A percentile compares a stretch with the other conserved stretches of the same genome.
phyloP scores from a whole-genome alignment of 2,329 filamentous ascomycete species.

The Aotearoamyces nothofagi region DNA sequence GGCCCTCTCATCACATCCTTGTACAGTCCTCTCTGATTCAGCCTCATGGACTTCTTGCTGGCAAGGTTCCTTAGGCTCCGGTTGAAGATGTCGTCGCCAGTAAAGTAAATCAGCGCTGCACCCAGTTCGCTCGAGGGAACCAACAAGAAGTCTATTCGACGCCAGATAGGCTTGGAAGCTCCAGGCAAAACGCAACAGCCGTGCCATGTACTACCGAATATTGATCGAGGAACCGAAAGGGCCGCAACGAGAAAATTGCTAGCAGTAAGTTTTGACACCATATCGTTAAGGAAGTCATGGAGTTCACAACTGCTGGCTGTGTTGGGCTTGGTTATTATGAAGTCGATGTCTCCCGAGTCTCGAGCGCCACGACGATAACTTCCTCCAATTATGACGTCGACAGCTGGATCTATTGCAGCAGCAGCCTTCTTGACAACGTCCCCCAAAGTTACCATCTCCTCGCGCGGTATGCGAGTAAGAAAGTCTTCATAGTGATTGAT shows the following conservation, averaged over 20 bases:
- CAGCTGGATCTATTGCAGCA: constrained; percentile 39
- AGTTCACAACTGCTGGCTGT: constrained; percentile 40
- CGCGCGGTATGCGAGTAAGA: constrained; percentile 59
- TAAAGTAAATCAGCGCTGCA: constrained; percentile 86
- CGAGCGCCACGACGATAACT: constrained; percentile 71
- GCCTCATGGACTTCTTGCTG: constrained; percentile 62
- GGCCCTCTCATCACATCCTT: constrained; percentile 48
- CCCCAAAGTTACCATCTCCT: constrained; percentile 58
- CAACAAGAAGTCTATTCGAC: constrained; percentile 71
- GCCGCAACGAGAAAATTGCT: constrained; percentile 53
- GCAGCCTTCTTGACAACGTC: constrained; percentile 45
- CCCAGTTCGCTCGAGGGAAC: constrained; percentile 70
- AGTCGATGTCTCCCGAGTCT: constrained; percentile 69
- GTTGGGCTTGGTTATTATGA: constrained; percentile 59
- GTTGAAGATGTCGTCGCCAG: constrained; percentile 91
- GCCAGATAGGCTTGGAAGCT: constrained; percentile 41
- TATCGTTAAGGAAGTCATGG: constrained; percentile 40
- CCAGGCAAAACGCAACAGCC: constrained; percentile 62
- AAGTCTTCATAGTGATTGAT: constrained; percentile 72
- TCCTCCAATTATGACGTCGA: constrained; percentile 64
- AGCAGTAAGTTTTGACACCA: constrained; percentile 46
- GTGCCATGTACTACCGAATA: constrained; percentile 66
- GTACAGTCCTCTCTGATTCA: constrained; percentile 76
- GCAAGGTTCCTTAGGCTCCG: constrained; percentile 69
- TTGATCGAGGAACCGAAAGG: constrained; percentile 38